These are phyloP conservation scores for Metarhizium guizhouense DNA, from an alignment of 2,329 filamentous ascomycete species.

Conservation along the genomic window DNA sequence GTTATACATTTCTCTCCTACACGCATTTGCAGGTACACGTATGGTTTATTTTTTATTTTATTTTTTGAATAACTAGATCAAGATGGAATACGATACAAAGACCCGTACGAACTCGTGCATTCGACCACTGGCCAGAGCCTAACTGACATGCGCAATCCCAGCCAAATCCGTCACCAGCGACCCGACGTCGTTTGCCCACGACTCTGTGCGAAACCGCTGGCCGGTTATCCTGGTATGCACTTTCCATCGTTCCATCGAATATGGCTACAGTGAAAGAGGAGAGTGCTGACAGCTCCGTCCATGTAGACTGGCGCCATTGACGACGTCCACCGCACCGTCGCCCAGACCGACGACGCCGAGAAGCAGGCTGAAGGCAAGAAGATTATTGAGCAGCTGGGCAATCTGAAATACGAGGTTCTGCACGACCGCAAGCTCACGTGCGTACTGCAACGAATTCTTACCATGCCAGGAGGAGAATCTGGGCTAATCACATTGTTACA, in stretches of 20 bases:
- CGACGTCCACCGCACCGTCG: slow-evolving; percentile 74
- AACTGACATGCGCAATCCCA: slow-evolving; percentile 26
- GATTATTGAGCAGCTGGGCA: slow-evolving; percentile 70
- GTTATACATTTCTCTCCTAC: not conserved
- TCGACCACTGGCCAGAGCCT: slow-evolving; percentile 3
- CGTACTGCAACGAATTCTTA: slow-evolving; percentile 14
- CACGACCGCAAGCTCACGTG: slow-evolving; percentile 76
- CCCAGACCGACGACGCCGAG: slow-evolving; percentile 48
- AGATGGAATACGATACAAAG: slow-evolving; percentile 68
- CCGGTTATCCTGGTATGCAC: slow-evolving; percentile 74
- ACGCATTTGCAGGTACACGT: not conserved
- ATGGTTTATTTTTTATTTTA: not conserved
- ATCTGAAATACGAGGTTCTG: slow-evolving; percentile 89
- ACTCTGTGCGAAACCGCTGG: slow-evolving; percentile 82
- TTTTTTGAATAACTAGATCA: slow-evolving; percentile 4
- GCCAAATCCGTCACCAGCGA: slow-evolving; percentile 73
- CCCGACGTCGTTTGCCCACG: slow-evolving; percentile 75
- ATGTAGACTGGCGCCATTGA: slow-evolving; percentile 81
- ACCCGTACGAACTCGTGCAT: slow-evolving; percentile 48
- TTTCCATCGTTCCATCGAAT: not conserved
- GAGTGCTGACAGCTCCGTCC: not conserved
- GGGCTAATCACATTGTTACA: slow-evolving; percentile 22
- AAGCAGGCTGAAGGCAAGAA: slow-evolving; percentile 74
- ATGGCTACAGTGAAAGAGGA: not conserved
- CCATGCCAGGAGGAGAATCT: not conserved